Conservation (phyloP, 805 yeast genomes). For the Nakazawaea pomicola region DNA sequence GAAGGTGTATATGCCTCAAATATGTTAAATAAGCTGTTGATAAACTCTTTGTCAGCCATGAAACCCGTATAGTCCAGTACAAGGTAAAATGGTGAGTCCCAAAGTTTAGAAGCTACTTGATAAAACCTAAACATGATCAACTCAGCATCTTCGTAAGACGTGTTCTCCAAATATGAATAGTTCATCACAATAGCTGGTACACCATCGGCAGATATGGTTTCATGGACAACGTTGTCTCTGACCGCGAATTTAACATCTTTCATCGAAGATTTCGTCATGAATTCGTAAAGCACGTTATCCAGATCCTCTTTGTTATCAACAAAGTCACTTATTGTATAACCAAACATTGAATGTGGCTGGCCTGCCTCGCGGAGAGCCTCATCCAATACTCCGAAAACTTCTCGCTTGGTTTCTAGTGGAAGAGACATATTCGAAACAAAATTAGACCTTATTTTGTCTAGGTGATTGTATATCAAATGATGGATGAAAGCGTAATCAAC, state of each 20-base stretch:
- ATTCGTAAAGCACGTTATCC: conserved; percentile 57
- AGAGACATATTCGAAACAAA: conserved; percentile 6
- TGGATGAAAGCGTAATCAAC: conserved; percentile 38
- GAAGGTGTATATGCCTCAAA: conserved; percentile 46
- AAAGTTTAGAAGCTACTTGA: conserved; percentile 62
- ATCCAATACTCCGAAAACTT: conserved; percentile 40
- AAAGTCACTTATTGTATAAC: conserved; percentile 51
- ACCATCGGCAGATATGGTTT: conserved; percentile 68
- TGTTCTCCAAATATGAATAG: conserved; percentile 31
- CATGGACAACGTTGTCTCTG: conserved; percentile 48
- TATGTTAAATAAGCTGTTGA: conserved; percentile 28
- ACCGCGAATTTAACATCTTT: conserved; percentile 42
- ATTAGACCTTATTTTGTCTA: conserved; percentile 22
- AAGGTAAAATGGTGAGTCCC: conserved; percentile 62
- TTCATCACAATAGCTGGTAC: conserved; percentile 60
- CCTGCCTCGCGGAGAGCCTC: conserved; percentile 44
- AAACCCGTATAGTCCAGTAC: conserved; percentile 70
- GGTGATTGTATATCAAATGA: conserved; percentile 44
- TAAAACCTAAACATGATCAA: conserved; percentile 53
- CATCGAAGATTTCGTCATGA: conserved; percentile 63
- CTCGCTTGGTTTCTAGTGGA: conserved; percentile 16
- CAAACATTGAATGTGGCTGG: conserved; percentile 51
- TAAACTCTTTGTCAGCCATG: conserved; percentile 21
- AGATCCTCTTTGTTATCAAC: conserved; percentile 43
- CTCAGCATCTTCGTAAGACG: conserved; percentile 37